Evolutionary conservation across 495 filamentous ascomycete species (phyloP).

Genomic region (Hypoxylon rickii): DNA sequence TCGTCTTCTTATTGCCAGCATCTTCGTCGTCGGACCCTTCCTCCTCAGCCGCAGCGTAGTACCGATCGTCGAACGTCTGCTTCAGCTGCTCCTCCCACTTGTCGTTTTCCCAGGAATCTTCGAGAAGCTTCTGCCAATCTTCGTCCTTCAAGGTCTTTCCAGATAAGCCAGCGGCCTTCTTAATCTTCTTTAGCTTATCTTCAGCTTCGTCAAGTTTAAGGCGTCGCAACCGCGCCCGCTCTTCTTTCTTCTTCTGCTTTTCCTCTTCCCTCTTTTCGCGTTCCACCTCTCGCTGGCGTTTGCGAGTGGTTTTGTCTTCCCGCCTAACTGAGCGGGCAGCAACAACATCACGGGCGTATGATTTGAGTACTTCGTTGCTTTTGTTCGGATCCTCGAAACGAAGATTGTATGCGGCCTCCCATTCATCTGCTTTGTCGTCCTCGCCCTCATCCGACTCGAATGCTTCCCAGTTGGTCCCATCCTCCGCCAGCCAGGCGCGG

Average conservation of each 20-base stretch:
- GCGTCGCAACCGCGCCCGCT: conserved; percentile 80
- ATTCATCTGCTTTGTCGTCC: conserved; percentile 77
- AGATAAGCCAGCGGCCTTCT: conserved; percentile 79
- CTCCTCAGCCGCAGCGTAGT: conserved; percentile 74
- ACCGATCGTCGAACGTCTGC: conserved; percentile 81
- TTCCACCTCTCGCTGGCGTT: conserved; percentile 76
- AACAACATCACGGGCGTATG: conserved; percentile 84
- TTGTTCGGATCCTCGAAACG: conserved; percentile 90
- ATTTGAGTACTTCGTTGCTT: conserved; percentile 79
- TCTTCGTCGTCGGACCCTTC: conserved; percentile 52
- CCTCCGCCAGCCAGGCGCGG: conserved; percentile 79
- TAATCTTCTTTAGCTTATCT: conserved; percentile 78
- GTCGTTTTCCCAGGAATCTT: conserved; percentile 82
- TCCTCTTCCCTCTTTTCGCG: conserved; percentile 76
- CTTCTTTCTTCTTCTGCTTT: conserved; percentile 73
- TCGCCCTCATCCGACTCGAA: conserved; percentile 94
- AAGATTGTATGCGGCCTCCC: conserved; percentile 94
- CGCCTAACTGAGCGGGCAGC: conserved; percentile 80
- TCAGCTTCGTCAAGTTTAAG: conserved; percentile 88
- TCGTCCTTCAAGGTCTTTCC: conserved; percentile 70
- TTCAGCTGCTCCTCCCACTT: conserved; percentile 89
- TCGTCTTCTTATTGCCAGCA: conserved; percentile 30
- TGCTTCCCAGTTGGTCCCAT: conserved; percentile 64
- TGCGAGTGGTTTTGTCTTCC: conserved; percentile 75
- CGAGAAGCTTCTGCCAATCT: conserved; percentile 80